Evolutionary conservation across 208 protist species (phyloP).

Genomic region (Acanthamoeba royreba): DNA sequence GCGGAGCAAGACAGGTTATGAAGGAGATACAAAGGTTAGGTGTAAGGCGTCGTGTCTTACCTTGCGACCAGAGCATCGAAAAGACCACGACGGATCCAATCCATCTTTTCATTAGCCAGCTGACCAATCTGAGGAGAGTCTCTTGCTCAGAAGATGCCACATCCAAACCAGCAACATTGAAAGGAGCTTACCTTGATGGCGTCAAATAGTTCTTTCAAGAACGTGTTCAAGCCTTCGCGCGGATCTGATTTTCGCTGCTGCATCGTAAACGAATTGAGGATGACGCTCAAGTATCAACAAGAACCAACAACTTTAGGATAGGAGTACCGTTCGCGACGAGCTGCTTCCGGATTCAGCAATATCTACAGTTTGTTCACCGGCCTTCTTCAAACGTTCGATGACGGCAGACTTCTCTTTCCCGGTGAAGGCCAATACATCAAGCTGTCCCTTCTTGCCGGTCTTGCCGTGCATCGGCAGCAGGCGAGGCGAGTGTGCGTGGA

Average conservation of each 20-base stretch:
- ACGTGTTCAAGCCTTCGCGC: neutral
- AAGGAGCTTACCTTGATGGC: neutral
- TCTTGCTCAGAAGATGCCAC: too few relatives aligned
- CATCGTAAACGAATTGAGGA: neutral
- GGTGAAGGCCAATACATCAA: neutral
- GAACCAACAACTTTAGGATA: neutral
- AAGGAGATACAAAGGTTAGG: neutral
- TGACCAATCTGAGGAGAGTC: constrained; percentile 11
- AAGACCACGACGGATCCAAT: constrained; percentile 20
- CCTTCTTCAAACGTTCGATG: constrained; percentile 8
- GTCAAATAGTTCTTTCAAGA: constrained; percentile 41
- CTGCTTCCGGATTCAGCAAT: neutral
- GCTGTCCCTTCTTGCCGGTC: neutral
- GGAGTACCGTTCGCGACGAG: neutral
- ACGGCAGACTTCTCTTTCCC: constrained; percentile 18
- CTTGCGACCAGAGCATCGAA: constrained; percentile 32
- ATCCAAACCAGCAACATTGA: neutral
- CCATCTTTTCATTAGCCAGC: constrained; percentile 39
- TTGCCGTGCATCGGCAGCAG: neutral
- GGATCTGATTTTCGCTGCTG: constrained; percentile 11
- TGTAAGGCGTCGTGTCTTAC: neutral
- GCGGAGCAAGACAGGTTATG: too few relatives aligned
- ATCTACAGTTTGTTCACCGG: neutral
- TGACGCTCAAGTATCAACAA: neutral
- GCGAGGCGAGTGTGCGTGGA: neutral